Percentiles rank a stretch among this genome's conserved stretches.
Evolutionary conservation across 2,329 filamentous ascomycete genomes (phyloP).

Genomic region (Cytospora leucostoma): DNA sequence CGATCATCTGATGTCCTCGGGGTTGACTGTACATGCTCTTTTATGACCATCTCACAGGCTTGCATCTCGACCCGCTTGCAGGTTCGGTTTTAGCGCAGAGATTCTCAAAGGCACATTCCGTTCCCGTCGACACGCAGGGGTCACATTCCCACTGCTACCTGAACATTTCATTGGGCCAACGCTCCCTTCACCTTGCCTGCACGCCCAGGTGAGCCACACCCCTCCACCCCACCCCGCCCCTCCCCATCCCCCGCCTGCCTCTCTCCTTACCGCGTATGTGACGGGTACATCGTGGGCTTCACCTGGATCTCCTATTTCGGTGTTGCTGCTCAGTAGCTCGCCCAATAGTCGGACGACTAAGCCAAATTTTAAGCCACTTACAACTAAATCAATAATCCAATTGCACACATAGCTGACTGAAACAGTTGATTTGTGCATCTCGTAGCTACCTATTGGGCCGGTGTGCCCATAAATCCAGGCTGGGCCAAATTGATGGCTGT

Average conservation of each 20-base stretch:
- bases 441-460: neutral
- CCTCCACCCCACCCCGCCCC: too few relatives aligned
- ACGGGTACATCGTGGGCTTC: constrained; percentile 14
- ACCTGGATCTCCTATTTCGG: constrained; percentile 4
- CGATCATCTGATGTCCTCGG: neutral
- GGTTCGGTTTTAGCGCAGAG: constrained; percentile 17
- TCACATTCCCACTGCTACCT: constrained; percentile 13
- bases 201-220: constrained; percentile 17
- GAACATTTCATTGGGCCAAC: constrained; percentile 11
- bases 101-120: constrained; percentile 16
- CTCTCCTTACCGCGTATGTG: neutral
- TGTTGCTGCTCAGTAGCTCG: neutral
- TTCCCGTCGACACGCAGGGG: constrained; percentile 20
- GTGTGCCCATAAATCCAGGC: constrained; percentile 8
- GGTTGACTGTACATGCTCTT: neutral
- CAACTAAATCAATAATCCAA: neutral
- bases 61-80: constrained; percentile 18
- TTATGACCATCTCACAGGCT: neutral
- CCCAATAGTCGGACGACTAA: neutral
- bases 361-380: neutral
- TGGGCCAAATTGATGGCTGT: constrained; percentile 25
- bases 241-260: too few relatives aligned
- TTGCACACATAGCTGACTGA: neutral
- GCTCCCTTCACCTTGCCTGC: constrained; percentile 2
- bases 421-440: constrained; percentile 1